Evolutionary conservation across 208 protist species (phyloP).

Genomic region (Leishmania braziliensis): DNA sequence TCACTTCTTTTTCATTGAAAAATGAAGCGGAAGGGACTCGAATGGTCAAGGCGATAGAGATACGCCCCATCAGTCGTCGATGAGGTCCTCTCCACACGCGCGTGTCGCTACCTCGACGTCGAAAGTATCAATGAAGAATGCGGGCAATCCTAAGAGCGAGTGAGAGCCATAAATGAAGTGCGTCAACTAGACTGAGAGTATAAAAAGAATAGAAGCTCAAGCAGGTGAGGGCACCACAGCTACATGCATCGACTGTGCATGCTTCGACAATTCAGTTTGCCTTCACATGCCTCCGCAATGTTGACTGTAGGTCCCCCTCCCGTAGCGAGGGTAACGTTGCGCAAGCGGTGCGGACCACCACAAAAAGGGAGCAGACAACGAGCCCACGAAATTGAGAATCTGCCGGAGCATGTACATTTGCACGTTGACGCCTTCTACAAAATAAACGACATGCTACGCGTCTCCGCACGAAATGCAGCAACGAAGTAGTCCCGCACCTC

Average conservation of each 20-base stretch:
- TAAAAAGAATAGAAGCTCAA: neutral
- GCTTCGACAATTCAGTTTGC: neutral
- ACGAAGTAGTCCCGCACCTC: neutral
- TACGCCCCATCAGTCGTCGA: too few relatives aligned
- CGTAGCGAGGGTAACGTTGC: neutral
- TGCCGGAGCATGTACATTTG: neutral
- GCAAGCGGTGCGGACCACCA: neutral
- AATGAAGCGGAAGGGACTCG: too few relatives aligned
- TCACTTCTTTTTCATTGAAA: too few relatives aligned
- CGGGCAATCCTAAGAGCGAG: conserved; percentile 6
- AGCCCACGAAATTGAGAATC: neutral
- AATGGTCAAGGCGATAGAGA: too few relatives aligned
- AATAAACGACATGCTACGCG: neutral
- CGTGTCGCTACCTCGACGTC: too few relatives aligned
- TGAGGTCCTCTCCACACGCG: too few relatives aligned
- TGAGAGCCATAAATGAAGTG: neutral
- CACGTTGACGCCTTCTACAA: neutral
- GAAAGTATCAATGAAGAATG: too few relatives aligned
- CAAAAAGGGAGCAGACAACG: neutral
- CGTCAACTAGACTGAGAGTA: neutral
- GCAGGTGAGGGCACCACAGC: neutral
- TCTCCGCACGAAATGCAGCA: neutral
- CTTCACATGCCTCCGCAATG: neutral
- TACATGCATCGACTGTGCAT: neutral
- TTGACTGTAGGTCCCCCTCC: neutral